Evolutionary conservation across 495 filamentous ascomycete genomes (phyloP).

Genomic region (Hypoxylon rickii): DNA sequence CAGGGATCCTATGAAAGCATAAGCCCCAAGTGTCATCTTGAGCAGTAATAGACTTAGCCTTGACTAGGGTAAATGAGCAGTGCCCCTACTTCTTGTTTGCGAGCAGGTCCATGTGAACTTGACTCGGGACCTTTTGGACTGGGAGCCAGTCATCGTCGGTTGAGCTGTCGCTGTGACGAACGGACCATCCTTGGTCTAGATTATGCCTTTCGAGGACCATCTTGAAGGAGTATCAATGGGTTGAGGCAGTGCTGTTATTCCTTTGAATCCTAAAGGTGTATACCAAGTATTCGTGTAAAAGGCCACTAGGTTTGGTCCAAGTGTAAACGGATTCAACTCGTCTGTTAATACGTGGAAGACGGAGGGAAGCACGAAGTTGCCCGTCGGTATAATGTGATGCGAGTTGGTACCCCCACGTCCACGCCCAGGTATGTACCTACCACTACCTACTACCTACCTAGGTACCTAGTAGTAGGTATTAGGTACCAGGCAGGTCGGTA

Average conservation of each 20-base stretch:
- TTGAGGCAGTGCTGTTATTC: background rate
- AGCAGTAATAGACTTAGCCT: background rate
- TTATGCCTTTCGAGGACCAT: conserved; percentile 30
- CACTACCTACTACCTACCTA: too few species aligned
- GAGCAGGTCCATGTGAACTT: conserved; percentile 37
- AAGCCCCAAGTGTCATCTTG: conserved; percentile 7
- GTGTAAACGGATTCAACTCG: background rate
- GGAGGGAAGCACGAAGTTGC: background rate
- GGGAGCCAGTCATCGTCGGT: conserved; percentile 31
- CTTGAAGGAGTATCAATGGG: background rate
- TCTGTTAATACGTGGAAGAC: background rate
- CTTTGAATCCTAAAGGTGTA: background rate
- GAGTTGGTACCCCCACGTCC: background rate
- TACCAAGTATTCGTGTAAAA: background rate
- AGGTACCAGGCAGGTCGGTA: too few species aligned
- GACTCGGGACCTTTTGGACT: conserved; percentile 32
- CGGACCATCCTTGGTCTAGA: conserved; percentile 31
- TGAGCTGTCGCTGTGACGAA: conserved; percentile 22
- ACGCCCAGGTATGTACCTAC: too few species aligned
- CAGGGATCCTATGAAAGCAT: conserved; percentile 48
- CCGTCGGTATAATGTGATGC: conserved; percentile 3
- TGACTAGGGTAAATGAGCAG: background rate
- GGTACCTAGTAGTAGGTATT: too few species aligned
- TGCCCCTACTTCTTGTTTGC: conserved; percentile 32
- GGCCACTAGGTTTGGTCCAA: background rate